Evolutionary conservation across 2,329 filamentous ascomycete genomes (phyloP), one percentile per base, ranked within the genome.

Genomic region (Rutstroemia sp.): DNA sequence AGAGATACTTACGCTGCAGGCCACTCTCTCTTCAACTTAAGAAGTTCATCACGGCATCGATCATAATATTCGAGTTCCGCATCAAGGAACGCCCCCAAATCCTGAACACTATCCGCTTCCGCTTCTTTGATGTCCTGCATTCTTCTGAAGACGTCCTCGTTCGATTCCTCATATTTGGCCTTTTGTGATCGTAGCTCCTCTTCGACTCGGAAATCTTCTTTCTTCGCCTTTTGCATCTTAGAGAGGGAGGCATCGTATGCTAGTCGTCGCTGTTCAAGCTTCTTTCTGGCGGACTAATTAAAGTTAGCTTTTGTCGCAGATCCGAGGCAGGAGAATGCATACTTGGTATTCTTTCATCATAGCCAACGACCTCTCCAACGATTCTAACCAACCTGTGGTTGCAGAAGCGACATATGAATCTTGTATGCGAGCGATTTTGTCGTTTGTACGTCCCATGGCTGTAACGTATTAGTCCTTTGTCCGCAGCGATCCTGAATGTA

Each of bases 331-430:
- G 38, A 47, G 25, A 16, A 30, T 19, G 70, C 80, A 54, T 78
- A 92, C 88, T 80, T 96, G 91, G 67, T 96, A 97, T 69, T 97
- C 94, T 71, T 95, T 96, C 89, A 97, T 92, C 79, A 96, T 94
- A 38, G 89, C 86, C 52, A 96, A 73, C 25, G 88, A 95, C 63
- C 91, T 80, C 71, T 97, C 92, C 21, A 96, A 76, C n/a, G 88
- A 91, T 70, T 96, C 91, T 57, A 95, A 78, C 92, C 92, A 96
- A 69, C 82, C 87, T 37, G 83, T 80, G 16, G 88, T 95, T 60
- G 90, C 87, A 65, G 88, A 82, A 37, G 82, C 78, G 47, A 90
- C 83, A 67, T 92, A 96, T 23, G 78, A 83, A 70, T 96, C 92
- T 72, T 97, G 92, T 56, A 90, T 81, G 48, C 89, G 83, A 10